Base-by-base conservation (phyloP, 129 eudicot species). In the Kitagawia praeruptora region DNA sequence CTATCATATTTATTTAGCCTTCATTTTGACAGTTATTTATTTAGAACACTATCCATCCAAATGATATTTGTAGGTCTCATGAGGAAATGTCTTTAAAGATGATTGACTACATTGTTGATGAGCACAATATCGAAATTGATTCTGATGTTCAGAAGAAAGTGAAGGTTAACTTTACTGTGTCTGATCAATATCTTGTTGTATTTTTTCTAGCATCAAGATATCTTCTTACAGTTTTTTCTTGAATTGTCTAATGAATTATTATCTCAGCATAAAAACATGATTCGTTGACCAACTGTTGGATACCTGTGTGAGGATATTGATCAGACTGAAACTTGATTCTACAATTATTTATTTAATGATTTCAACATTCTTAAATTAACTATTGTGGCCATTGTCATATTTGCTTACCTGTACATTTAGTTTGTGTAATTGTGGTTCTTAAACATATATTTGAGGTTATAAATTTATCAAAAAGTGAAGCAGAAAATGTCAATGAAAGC, bases 11-110 rank as follows among this genome's bases (percentile, higher is more conserved):
- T 12, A 3, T 66, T 78, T 63, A 14, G 19, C 67, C 70, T 39
- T 18, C 31, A 42, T 45, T 27, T 28, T 66, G 5, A 27, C 16
- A 46, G 15, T 14, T 4, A 31, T 4, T 16, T 27, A 12, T 31
- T 67, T 34, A 67, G 41, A 67, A 28, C 37, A 67, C 40, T 31
- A 67, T 31, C 73, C 14, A 61, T 12, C 48, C 25, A 25, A 46
- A 58, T 75, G 16, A n/a, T 25, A 75, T 64, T 74, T 89, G 82
- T 85, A 94, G 98, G 98, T 88, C 89, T 77, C 98, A 94, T 79
- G 98, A 94, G 88, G 91, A 94, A 27, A 94, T 94, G 98, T 94
- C 98, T 78, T 78, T 84, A 79, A 80, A 79, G 31, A 84, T 91
- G 93, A 88, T 94, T 42, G 96, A 91, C 75, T 80, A 82, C 81